A percentile compares a stretch with the other conserved stretches of the same genome.
Evolutionary conservation across 2,329 filamentous ascomycete species (phyloP).

Genomic region (Phialocephala sp.): DNA sequence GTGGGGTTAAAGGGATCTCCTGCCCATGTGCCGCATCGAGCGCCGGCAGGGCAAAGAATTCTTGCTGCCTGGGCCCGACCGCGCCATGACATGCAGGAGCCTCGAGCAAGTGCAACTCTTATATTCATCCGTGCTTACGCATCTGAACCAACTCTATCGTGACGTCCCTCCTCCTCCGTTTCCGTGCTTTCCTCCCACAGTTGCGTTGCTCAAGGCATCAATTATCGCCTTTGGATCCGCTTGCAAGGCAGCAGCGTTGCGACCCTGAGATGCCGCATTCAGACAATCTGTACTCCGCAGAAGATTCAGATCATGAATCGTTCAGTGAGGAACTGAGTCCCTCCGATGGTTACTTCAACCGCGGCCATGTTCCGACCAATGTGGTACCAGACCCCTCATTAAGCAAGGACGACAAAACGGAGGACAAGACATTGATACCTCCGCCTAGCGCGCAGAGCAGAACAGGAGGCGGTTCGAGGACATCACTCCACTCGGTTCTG

Average conservation of each 20-base stretch:
- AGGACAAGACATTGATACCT: conserved; percentile 37
- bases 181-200: conserved; percentile 5
- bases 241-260: conserved; percentile 29
- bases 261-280: conserved; percentile 30
- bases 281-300: conserved; percentile 36
- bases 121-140: conserved; percentile 31
- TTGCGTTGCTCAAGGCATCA: conserved; percentile 25
- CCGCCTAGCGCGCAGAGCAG: conserved; percentile 25
- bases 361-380: conserved; percentile 22
- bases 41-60: neutral
- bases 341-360: conserved; percentile 41
- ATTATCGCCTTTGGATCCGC: conserved; percentile 17
- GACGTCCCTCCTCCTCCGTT: conserved; percentile 12
- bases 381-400: conserved; percentile 38
- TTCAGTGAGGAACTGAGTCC: conserved; percentile 40
- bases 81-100: conserved; percentile 8
- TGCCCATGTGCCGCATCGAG: conserved; percentile 1
- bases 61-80: conserved; percentile 8
- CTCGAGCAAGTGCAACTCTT: conserved; percentile 14
- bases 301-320: conserved; percentile 35
- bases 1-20: conserved; percentile 1
- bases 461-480: conserved; percentile 28
- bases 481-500: conserved; percentile 28
- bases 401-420: conserved; percentile 28
- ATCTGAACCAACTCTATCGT: conserved; percentile 6